Evolutionary conservation across 331 rosid species (phyloP).

Genomic region (Dryas integrifolia): DNA sequence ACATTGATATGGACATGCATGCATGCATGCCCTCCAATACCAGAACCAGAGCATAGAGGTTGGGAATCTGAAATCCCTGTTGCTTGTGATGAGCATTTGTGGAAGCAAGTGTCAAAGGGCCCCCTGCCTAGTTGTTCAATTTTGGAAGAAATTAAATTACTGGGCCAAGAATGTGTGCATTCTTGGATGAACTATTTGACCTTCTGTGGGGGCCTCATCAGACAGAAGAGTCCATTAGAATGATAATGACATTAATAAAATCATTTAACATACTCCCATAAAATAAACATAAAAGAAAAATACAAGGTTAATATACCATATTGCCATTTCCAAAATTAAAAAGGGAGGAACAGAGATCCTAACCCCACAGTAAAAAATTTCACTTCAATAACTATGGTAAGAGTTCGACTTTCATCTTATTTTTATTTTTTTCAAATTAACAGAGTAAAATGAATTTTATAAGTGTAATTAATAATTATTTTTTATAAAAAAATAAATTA

Average conservation of each 20-base stretch:
- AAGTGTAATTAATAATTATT: too few relatives aligned
- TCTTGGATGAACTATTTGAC: constrained; percentile 4
- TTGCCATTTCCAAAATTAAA: too few relatives aligned
- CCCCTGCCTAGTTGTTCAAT: background rate
- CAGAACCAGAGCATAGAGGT: background rate
- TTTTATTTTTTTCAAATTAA: too few relatives aligned
- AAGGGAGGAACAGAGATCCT: too few relatives aligned
- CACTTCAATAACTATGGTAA: too few relatives aligned
- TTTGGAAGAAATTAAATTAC: constrained; percentile 16
- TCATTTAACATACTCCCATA: constrained; percentile 23
- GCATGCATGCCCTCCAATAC: too few relatives aligned
- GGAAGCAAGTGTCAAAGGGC: background rate
- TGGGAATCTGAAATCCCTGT: background rate
- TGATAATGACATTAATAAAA: constrained; percentile 20
- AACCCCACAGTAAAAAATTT: too few relatives aligned
- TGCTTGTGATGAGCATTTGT: constrained; percentile 16
- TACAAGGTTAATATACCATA: background rate
- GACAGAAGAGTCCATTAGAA: constrained; percentile 25
- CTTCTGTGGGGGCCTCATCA: constrained; percentile 8
- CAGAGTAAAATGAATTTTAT: too few relatives aligned
- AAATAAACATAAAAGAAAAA: background rate
- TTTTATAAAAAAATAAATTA: too few relatives aligned
- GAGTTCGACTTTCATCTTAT: too few relatives aligned
- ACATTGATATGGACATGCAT: too few relatives aligned
- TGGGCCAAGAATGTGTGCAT: constrained; percentile 13